Percentiles rank a stretch among this genome's conserved stretches.
Evolutionary conservation across 805 yeast genomes (phyloP).

Genomic region (Hyphopichia homilentoma): DNA sequence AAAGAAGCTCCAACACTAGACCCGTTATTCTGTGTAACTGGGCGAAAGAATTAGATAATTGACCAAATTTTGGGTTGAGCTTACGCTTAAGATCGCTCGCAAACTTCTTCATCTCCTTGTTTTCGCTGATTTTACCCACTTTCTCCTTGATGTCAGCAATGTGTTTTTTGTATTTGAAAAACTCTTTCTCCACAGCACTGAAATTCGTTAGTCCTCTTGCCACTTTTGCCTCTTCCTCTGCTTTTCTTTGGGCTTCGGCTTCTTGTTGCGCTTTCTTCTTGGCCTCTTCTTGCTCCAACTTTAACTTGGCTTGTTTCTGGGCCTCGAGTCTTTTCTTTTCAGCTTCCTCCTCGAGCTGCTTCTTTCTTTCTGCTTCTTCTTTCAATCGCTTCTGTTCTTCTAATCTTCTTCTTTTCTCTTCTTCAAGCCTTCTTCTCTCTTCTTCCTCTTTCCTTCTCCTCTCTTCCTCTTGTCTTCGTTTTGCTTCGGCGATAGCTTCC

Average conservation of each 20-base stretch:
- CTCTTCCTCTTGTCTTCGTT: constrained; percentile 14
- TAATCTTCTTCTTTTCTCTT: constrained; percentile 1
- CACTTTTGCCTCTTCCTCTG: constrained; percentile 9
- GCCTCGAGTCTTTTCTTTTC: constrained; percentile 6
- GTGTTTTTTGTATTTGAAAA: constrained; percentile 45
- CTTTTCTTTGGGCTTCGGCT: constrained; percentile 12
- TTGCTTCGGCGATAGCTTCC: constrained; percentile 9
- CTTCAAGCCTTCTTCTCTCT: constrained; percentile 5
- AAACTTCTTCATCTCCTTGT: constrained; percentile 51
- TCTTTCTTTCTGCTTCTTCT: constrained; percentile 19
- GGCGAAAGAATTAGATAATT: constrained; percentile 64
- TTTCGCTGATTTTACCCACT: constrained; percentile 51
- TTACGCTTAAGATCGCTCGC: constrained; percentile 63
- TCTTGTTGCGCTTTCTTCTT: constrained; percentile 16
- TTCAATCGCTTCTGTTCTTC: constrained; percentile 1
- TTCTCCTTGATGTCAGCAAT: constrained; percentile 57
- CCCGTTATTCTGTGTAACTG: constrained; percentile 53
- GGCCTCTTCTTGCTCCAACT: constrained; percentile 13
- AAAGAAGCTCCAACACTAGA: constrained; percentile 51
- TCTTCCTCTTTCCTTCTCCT: constrained; percentile 19
- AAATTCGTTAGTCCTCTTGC: constrained; percentile 32
- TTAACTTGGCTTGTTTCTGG: constrained; percentile 14
- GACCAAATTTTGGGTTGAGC: constrained; percentile 89
- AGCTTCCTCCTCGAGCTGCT: constrained; percentile 4
- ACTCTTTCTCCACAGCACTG: constrained; percentile 37